Evolutionary conservation across 805 yeast genomes (phyloP), one percentile per base, ranked within the genome.

Genomic region (Kuraishia ogatae): DNA sequence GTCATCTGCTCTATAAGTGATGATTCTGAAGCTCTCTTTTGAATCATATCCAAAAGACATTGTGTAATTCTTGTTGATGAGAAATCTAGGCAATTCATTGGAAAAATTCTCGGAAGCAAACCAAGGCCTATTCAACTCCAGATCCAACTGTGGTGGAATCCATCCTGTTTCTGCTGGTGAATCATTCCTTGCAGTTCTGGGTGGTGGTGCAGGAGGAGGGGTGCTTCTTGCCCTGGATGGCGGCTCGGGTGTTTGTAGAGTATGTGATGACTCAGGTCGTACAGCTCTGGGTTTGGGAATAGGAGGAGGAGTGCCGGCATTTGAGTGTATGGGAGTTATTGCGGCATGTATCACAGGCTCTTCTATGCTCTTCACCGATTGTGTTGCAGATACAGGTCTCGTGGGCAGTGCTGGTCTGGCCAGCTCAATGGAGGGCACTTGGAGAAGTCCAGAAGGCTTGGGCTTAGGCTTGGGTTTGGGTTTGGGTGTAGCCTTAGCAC

Each of bases 121-220:
- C 85, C 85, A 81, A 1, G 77, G 76, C 0, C 75, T 61, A 0
- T 62, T 53, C 2, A 80, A 64, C 50, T 80, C 77, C 39, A 80
- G 59, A 58, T 81, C 74, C 1, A 78, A 50, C 0, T 64, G 62
- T 0, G 81, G 79, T 7, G 62, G 61, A 39, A 55, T 59, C 71
- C 71, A 65, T 15, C 17, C 17, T 35, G 13, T 35, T 17, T 35
- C 17, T 4, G 17, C 43, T 35, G 43, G 43, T 8, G 43, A 35
- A 3, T 35, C 43, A 35, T 35, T 17, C 43, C 43, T 35, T 10
- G 58, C 20, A 2, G 54, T 28, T 2, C 50, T 53, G 2, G 59
- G 58, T 7, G 66, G 68, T 10, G 66, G 56, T 1, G 62, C 62
- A 1, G 60, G 62, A 5, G 74, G 64, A 13, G 66, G 62, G 23